Conservation (phyloP, 345 rosid genomes). For the Psidium friedrichsthalianum region DNA sequence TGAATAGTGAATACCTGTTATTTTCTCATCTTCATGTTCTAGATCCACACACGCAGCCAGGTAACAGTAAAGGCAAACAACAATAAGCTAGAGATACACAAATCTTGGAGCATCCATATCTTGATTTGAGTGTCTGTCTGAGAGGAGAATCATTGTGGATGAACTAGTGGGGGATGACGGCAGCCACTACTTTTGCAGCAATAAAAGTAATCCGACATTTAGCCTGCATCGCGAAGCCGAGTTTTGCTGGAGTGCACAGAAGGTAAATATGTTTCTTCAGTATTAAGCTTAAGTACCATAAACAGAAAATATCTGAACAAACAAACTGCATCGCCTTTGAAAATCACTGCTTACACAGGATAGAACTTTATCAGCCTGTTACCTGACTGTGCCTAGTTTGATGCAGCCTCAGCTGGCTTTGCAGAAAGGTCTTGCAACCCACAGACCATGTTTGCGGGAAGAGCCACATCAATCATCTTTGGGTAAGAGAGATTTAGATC, state of each 20-base stretch:
- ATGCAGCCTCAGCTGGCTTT: background rate
- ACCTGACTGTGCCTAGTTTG: background rate
- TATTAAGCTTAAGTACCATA: background rate
- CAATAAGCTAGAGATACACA: background rate
- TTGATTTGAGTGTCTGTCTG: background rate
- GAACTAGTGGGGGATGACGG: background rate
- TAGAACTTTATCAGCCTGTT: background rate
- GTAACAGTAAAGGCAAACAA: background rate
- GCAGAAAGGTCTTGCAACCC: conserved; percentile 56
- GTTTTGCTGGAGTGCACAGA: background rate
- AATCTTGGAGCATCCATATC: background rate
- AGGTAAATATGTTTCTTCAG: background rate
- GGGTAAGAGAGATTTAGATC: conserved; percentile 82
- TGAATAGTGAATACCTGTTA: background rate
- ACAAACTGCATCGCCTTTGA: background rate
- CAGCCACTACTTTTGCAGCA: background rate
- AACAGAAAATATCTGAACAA: background rate
- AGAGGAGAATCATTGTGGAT: background rate
- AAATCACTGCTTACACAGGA: background rate
- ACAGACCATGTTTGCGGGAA: conserved; percentile 80
- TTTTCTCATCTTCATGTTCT: background rate
- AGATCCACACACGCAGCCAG: background rate
- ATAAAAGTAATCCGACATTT: background rate
- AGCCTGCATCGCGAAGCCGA: background rate
- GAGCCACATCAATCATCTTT: conserved; percentile 81